Percentiles rank a stretch among this genome's conserved stretches.
phyloP scores from a whole-genome alignment of 108 stramenopile species.

The Nitzschia sp. region DNA sequence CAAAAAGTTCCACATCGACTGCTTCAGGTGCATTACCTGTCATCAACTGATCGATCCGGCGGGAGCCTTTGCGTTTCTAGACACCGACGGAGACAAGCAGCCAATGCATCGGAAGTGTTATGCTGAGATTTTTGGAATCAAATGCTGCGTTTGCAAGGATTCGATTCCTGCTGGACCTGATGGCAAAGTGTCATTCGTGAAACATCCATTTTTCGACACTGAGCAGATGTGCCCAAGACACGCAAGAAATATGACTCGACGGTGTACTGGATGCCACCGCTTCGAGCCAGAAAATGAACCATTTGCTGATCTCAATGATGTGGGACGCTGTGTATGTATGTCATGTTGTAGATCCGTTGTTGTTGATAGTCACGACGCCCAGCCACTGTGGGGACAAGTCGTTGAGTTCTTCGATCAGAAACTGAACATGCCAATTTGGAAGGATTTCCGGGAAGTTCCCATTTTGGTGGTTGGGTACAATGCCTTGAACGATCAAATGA shows the following conservation, averaged over 20 bases:
- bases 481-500: conserved; percentile 54
- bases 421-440: conserved; percentile 48
- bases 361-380: conserved; percentile 50
- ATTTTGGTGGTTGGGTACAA: conserved; percentile 58
- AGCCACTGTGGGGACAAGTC: conserved; percentile 60
- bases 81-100: conserved; percentile 11
- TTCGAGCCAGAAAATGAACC: conserved; percentile 57
- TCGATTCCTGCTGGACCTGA: conserved; percentile 38
- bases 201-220: conserved; percentile 70
- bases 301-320: conserved; percentile 67
- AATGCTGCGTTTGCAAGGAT: conserved; percentile 59
- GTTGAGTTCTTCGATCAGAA: conserved; percentile 56
- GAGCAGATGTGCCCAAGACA: conserved; percentile 63
- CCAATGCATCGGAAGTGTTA: conserved; percentile 57
- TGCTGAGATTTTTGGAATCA: conserved; percentile 50
- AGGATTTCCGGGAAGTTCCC: conserved; percentile 54
- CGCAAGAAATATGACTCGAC: conserved; percentile 37
- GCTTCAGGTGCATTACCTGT: conserved; percentile 58
- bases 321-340: conserved; percentile 56
- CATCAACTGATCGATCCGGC: conserved; percentile 42
- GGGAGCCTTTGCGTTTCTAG: conserved; percentile 30
- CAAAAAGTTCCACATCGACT: conserved; percentile 44
- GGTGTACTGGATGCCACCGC: conserved; percentile 68
- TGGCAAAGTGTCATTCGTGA: conserved; percentile 40
- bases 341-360: conserved; percentile 63